Conservation (phyloP, 768 basidiomycete species). For the Boletus coccyginus region DNA sequence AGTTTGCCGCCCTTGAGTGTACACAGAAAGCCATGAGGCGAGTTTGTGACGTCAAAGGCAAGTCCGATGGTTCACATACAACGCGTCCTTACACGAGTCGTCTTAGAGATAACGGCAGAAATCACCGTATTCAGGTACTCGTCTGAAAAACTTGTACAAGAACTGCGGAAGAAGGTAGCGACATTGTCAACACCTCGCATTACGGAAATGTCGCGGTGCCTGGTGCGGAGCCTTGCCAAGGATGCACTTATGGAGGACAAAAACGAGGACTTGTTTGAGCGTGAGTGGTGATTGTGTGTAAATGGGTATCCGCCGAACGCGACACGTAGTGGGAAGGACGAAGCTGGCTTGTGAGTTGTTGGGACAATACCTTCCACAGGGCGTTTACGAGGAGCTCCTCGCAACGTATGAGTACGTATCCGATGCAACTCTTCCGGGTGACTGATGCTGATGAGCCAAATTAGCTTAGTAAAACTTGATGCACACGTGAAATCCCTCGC, state of each 20-base stretch:
- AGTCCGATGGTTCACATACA: background rate
- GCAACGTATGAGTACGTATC: slow-evolving; percentile 70
- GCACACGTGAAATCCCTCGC: slow-evolving; percentile 47
- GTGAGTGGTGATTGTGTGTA: slow-evolving; percentile 40
- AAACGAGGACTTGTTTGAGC: slow-evolving; percentile 58
- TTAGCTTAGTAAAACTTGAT: slow-evolving; percentile 65
- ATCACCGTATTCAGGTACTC: slow-evolving; percentile 78
- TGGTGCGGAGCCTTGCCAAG: slow-evolving; percentile 66
- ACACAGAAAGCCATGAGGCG: slow-evolving; percentile 50
- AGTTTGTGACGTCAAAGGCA: slow-evolving; percentile 82
- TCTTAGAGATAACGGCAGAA: slow-evolving; percentile 60
- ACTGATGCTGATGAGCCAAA: slow-evolving; percentile 1
- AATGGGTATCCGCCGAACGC: slow-evolving; percentile 3
- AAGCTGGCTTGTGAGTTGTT: slow-evolving; percentile 74
- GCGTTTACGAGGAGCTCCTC: slow-evolving; percentile 43
- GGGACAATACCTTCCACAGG: slow-evolving; percentile 66
- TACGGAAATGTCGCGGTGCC: slow-evolving; percentile 62
- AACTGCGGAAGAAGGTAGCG: slow-evolving; percentile 61
- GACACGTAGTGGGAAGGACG: slow-evolving; percentile 57
- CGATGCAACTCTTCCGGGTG: slow-evolving; percentile 1
- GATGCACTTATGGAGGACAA: slow-evolving; percentile 80
- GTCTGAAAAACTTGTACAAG: slow-evolving; percentile 44
- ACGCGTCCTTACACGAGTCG: slow-evolving; percentile 8
- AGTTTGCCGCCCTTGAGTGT: slow-evolving; percentile 55
- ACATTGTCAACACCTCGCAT: slow-evolving; percentile 49